phyloP scores from a whole-genome alignment of 2,329 filamentous ascomycete species.

The Pyricularia sp. region DNA sequence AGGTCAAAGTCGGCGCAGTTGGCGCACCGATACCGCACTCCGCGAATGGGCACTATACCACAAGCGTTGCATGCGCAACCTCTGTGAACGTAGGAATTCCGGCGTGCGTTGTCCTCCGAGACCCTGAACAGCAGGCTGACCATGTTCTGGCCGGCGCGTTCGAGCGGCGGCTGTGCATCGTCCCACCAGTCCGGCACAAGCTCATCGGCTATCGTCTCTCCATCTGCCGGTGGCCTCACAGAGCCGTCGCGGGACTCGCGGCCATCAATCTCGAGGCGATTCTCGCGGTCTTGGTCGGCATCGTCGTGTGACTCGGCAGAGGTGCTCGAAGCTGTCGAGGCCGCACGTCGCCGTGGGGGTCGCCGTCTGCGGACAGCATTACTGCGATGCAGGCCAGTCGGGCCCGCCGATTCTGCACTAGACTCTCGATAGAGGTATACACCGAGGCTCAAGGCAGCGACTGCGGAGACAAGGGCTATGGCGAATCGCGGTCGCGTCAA shows the following conservation, averaged over 20 bases:
- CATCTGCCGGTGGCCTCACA: conserved; percentile 18
- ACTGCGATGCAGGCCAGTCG: conserved; percentile 7
- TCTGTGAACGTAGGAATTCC: conserved; percentile 82
- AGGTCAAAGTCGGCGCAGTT: conserved; percentile 96
- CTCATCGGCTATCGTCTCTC: conserved; percentile 16
- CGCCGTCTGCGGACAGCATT: conserved; percentile 11
- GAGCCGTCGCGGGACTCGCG: neutral
- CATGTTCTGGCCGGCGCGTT: conserved; percentile 59
- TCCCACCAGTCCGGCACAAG: conserved; percentile 36
- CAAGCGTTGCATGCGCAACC: conserved; percentile 89
- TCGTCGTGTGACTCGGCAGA: conserved; percentile 19
- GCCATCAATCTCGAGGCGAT: conserved; percentile 9
- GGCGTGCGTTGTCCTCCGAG: conserved; percentile 79
- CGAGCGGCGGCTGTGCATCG: conserved; percentile 23
- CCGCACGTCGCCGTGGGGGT: conserved; percentile 10
- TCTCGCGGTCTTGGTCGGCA: conserved; percentile 27
- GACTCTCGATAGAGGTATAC: conserved; percentile 7
- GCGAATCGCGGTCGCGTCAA: conserved; percentile 9
- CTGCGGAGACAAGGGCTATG: conserved; percentile 8
- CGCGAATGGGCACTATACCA: conserved; percentile 75
- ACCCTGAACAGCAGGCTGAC: conserved; percentile 81
- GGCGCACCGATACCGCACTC: conserved; percentile 83
- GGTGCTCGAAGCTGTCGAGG: conserved; percentile 9
- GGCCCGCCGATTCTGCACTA: neutral
- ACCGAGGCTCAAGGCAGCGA: conserved; percentile 8